These are phyloP conservation scores for Aegilops bicornis DNA, from an alignment of 176 grass and related monocot species.

Conservation along the genomic window DNA sequence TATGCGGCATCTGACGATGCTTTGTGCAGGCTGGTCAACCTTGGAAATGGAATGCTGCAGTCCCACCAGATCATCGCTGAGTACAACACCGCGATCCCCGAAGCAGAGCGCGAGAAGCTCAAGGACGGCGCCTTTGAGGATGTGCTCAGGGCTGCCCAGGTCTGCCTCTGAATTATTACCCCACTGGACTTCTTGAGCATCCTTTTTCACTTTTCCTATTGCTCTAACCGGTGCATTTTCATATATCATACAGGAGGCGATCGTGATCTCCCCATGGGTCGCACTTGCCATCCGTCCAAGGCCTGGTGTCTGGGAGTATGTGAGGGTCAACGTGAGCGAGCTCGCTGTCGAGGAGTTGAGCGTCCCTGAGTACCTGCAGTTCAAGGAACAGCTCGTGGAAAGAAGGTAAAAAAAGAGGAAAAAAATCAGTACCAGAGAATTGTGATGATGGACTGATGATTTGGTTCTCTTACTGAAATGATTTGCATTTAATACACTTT, in stretches of 20 bases:
- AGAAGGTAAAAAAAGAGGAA: slow-evolving; percentile 36
- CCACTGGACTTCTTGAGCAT: background rate
- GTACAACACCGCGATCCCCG: slow-evolving; percentile 71
- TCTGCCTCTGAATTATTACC: slow-evolving; percentile 33
- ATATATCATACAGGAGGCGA: slow-evolving; percentile 62
- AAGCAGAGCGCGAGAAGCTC: slow-evolving; percentile 80
- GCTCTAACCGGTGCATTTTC: background rate
- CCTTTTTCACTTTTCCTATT: background rate
- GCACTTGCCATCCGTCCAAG: slow-evolving; percentile 89
- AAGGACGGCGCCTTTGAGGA: slow-evolving; percentile 95
- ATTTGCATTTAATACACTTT: too few relatives aligned
- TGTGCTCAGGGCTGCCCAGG: slow-evolving; percentile 87
- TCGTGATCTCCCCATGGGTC: slow-evolving; percentile 85
- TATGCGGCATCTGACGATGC: background rate
- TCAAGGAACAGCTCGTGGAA: slow-evolving; percentile 96
- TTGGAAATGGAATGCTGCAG: slow-evolving; percentile 95
- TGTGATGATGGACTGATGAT: background rate
- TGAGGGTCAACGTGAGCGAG: slow-evolving; percentile 80
- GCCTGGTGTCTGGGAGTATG: slow-evolving; percentile 96
- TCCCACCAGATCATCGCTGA: slow-evolving; percentile 88
- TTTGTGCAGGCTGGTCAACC: slow-evolving; percentile 63
- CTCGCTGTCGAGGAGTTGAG: slow-evolving; percentile 83
- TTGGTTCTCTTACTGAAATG: background rate
- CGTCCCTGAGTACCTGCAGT: slow-evolving; percentile 94
- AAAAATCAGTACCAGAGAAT: background rate